Evolutionary conservation across 1,139 yeast species (phyloP), one percentile per base, ranked within the genome.

Genomic region (Suhomyces chickasaworum): DNA sequence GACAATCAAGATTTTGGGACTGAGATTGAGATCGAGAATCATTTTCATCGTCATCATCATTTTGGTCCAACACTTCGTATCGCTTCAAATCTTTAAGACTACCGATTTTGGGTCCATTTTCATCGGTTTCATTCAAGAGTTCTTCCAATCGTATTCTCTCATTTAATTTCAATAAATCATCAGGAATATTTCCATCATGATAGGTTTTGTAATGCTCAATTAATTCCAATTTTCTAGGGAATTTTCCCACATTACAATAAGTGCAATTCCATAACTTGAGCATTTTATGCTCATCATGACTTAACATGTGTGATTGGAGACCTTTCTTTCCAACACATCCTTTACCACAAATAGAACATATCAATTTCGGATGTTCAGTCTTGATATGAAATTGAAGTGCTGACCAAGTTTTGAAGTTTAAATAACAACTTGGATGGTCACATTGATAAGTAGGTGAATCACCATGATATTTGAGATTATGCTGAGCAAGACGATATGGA

Each of bases 251-350:
- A 13, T 60, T 64, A 64, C 86, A 81, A 44, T 71, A 68, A 0
- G 65, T 61, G 65, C 95, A 87, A 48, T 77, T 77, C 89, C 91
- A 85, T 30, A 81, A 63, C 52, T 78, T 82, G 13, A 76, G 65
- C 18, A 71, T 75, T 10, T 72, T 77, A 10, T 67, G 65, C 15
- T 71, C 75, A 56, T 83, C 86, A 45, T 86, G 81, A 12, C 63
- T 59, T 39, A 74, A 65, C 88, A 86, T 82, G 60, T 90, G 97
- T 68, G 86, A 80, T 23, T 75, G 69, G 45, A 89, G 66, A 51
- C 91, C 95, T 34, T 74, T 73, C 36, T 78, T 80, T 16, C 95
- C 96, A 10, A 86, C 84, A 70, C 93, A 86, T 4, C 79, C 81
- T 59, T 82, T 85, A 12, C 82, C 83, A 70, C 97, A 90, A 1